These are phyloP conservation scores for Coemansia sp. DNA, from an alignment of 192 early-diverging fungal species.

Conservation along the genomic window DNA sequence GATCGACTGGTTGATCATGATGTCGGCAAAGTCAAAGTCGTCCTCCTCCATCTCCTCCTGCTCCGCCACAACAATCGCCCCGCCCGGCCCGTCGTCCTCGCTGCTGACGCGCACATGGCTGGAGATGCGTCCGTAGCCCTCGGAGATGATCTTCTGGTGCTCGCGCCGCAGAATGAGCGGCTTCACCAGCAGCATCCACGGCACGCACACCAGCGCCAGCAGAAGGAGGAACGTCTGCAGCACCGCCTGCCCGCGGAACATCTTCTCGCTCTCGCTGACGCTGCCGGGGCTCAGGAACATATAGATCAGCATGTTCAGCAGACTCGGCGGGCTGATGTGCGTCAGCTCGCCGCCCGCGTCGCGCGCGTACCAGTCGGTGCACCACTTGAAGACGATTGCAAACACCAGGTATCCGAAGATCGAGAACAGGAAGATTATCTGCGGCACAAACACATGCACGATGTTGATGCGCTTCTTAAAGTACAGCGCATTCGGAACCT, in stretches of 20 bases:
- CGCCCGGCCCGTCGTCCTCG: slow-evolving; percentile 47
- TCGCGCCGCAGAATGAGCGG: slow-evolving; percentile 83
- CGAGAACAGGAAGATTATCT: slow-evolving; percentile 87
- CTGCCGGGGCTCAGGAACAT: slow-evolving; percentile 96
- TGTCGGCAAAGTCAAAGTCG: slow-evolving; percentile 91
- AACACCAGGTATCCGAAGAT: slow-evolving; percentile 96
- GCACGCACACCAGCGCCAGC: slow-evolving; percentile 85
- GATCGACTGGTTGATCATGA: slow-evolving; percentile 96
- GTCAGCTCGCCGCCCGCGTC: slow-evolving; percentile 66
- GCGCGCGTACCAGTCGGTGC: slow-evolving; percentile 80
- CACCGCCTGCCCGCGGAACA: slow-evolving; percentile 84
- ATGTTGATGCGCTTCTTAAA: slow-evolving; percentile 83
- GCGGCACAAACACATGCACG: slow-evolving; percentile 86
- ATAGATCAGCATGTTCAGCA: slow-evolving; percentile 98
- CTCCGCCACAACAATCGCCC: slow-evolving; percentile 57
- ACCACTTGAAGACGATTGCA: slow-evolving; percentile 96
- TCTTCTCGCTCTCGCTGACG: slow-evolving; percentile 64
- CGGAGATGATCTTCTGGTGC: slow-evolving; percentile 70
- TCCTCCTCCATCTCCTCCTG: slow-evolving; percentile 69
- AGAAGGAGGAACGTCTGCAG: slow-evolving; percentile 82
- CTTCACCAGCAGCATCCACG: slow-evolving; percentile 96
- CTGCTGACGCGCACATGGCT: slow-evolving; percentile 55
- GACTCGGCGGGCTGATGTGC: slow-evolving; percentile 79
- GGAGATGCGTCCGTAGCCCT: slow-evolving; percentile 73
- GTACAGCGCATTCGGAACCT: slow-evolving; percentile 88